phyloP scores from a whole-genome alignment of 2,329 filamentous ascomycete genomes.

The Cordyceps fumosorosea region DNA sequence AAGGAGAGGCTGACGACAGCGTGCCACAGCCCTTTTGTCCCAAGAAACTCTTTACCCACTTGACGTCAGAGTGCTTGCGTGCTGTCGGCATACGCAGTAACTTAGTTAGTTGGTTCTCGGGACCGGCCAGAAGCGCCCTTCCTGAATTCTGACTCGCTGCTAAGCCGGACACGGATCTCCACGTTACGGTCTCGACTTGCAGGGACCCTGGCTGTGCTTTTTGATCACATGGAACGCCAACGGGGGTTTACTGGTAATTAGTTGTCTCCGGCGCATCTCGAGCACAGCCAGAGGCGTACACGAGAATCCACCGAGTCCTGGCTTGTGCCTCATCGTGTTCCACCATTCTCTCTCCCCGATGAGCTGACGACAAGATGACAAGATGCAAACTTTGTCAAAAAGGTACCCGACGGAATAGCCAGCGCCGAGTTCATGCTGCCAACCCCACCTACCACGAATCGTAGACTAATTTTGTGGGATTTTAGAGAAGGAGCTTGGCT shows the following conservation, averaged over 20 bases:
- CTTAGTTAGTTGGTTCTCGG: not conserved
- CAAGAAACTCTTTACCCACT: constrained; percentile 7
- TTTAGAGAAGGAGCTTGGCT: not conserved
- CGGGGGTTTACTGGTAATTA: not conserved
- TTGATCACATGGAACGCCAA: not conserved
- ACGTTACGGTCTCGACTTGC: constrained; percentile 10
- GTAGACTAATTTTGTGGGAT: not conserved
- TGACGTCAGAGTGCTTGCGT: constrained; percentile 7
- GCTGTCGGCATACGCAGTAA: not conserved
- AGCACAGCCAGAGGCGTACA: not conserved
- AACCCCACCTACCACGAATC: constrained; percentile 5
- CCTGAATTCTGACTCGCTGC: constrained; percentile 6
- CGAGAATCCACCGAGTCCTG: constrained; percentile 1
- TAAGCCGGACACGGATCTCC: not conserved
- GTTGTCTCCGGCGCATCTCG: not conserved
- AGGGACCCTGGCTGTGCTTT: not conserved
- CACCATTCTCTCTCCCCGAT: not conserved
- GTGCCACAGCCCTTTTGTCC: not conserved
- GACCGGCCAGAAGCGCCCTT: not conserved
- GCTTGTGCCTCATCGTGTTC: not conserved
- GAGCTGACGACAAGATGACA: not conserved
- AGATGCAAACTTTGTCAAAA: not conserved
- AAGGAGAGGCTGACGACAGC: not conserved
- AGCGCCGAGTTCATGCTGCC: not conserved
- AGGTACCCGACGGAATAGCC: not conserved